phyloP scores from a whole-genome alignment of 768 basidiomycete genomes.

The Filobasidium wieringae region DNA sequence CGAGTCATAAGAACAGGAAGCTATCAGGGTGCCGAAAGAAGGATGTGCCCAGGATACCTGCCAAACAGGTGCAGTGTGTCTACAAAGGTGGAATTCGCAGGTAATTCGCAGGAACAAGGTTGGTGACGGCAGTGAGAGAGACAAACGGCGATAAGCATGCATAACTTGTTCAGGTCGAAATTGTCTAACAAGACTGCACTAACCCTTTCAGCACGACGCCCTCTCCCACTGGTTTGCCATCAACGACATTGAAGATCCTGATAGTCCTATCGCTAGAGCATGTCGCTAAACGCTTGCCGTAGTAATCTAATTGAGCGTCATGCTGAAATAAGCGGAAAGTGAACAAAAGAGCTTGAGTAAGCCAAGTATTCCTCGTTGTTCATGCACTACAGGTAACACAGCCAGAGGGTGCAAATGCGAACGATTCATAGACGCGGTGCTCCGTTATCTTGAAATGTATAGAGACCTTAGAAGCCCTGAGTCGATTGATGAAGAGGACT shows the following conservation, averaged over 20 bases:
- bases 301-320: conserved; percentile 96
- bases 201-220: conserved; percentile 39
- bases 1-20: conserved; percentile 97
- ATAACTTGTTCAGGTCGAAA: not conserved
- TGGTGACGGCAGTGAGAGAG: not conserved
- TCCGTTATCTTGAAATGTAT: too few species aligned
- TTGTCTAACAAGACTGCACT: conserved; percentile 5
- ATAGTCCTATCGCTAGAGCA: conserved; percentile 93
- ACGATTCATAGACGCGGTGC: too few species aligned
- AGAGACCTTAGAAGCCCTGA: too few species aligned
- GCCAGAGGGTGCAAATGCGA: too few species aligned
- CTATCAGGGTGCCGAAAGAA: conserved; percentile 89
- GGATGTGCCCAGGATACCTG: conserved; percentile 98
- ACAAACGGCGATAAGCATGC: not conserved
- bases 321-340: too few species aligned
- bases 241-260: conserved; percentile 86
- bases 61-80: conserved; percentile 96
- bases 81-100: conserved; percentile 34
- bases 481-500: too few species aligned
- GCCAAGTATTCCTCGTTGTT: too few species aligned
- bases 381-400: too few species aligned
- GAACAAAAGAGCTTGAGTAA: too few species aligned
- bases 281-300: conserved; percentile 89
- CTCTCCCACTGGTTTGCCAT: conserved; percentile 52
- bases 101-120: not conserved